Base-by-base conservation (phyloP, 2,329 filamentous ascomycete genomes). In the Claviceps fusiformis region DNA sequence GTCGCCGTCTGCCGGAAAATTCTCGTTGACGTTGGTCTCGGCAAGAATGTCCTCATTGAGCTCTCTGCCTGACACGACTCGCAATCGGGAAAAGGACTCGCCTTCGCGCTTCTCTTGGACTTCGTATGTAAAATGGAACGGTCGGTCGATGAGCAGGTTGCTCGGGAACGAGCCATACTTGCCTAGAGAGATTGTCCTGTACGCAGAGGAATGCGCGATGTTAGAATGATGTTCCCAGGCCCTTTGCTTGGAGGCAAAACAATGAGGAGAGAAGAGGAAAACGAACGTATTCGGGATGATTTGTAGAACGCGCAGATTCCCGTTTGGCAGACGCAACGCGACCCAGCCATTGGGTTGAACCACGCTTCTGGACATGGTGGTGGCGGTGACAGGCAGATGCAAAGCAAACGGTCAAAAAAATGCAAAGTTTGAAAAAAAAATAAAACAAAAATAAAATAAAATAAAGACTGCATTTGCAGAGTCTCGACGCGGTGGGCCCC, bases 161-260 rank as follows among this genome's bases (percentile, higher is more conserved):
- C 88, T 83, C 17, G 89, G 86, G 66, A 98, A 96, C 2, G 83
- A 82, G 60, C 93, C 93, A 68, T 93, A 95, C 80, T 96, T 97
- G 55, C 90, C 90, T 39, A 97, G 76, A 1, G 88, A 89, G 60
- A 97, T 86, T 48, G 82, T 88, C 45, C 91, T 96, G 62, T 44
- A 67, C 9, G 27, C 27, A 44, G 47, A 19, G 19, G 44, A 19
- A 41, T 57, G 33, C 41, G 37, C 10, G 65, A 54, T 45, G 61
- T 68, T 57, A 66, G 63, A 57, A 57, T 31, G 19, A 13, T 50
- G 46, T n/a, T 53, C 15, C 43, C 53, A 8, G 45, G 44, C 3
- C 11, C 1, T 44, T 53, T 33, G 8, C 15, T 43, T 27, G 15
- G 44, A 15, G n/a, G 39, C 17, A 19, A 19, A 29, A 44, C 29